Evolutionary conservation across 2,329 filamentous ascomycete species (phyloP).

Genomic region (Rosellinia necatrix): DNA sequence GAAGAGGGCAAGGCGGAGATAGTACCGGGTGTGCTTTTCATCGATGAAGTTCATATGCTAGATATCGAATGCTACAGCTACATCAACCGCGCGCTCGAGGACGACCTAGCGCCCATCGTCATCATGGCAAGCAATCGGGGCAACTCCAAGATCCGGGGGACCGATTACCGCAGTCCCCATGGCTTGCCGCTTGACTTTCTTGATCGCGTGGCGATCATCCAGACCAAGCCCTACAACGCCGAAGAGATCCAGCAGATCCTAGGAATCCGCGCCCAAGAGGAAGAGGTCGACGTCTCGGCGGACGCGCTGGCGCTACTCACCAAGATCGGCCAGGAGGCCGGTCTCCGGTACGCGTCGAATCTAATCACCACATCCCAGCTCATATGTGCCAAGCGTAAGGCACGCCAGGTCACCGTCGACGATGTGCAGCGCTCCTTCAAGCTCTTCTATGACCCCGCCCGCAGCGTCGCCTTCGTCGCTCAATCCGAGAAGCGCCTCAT

Average conservation of each 20-base stretch:
- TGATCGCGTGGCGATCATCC: constrained; percentile 94
- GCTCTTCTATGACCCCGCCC: constrained; percentile 87
- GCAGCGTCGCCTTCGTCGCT: constrained; percentile 88
- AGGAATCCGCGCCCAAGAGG: constrained; percentile 89
- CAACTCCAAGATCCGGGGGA: constrained; percentile 88
- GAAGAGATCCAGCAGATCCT: constrained; percentile 94
- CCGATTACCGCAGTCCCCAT: constrained; percentile 90
- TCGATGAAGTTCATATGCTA: constrained; percentile 99
- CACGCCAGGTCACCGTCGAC: constrained; percentile 79
- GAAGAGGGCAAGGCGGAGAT: constrained; percentile 99
- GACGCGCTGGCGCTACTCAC: constrained; percentile 92
- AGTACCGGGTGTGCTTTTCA: constrained; percentile 94
- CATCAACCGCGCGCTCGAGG: constrained; percentile 95
- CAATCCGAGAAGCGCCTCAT: constrained; percentile 94
- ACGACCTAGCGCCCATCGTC: constrained; percentile 92
- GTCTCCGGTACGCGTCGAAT: constrained; percentile 94
- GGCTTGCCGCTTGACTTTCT: constrained; percentile 94
- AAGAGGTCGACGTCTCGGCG: constrained; percentile 88
- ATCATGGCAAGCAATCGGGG: constrained; percentile 99
- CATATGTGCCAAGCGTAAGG: constrained; percentile 81
- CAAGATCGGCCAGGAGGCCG: constrained; percentile 92
- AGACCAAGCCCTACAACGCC: constrained; percentile 79
- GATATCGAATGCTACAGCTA: constrained; percentile 99
- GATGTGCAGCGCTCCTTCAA: constrained; percentile 94
- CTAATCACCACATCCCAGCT: constrained; percentile 94